phyloP scores from a whole-genome alignment of 257 asterid genomes.

The Ocimum tenuiflorum region DNA sequence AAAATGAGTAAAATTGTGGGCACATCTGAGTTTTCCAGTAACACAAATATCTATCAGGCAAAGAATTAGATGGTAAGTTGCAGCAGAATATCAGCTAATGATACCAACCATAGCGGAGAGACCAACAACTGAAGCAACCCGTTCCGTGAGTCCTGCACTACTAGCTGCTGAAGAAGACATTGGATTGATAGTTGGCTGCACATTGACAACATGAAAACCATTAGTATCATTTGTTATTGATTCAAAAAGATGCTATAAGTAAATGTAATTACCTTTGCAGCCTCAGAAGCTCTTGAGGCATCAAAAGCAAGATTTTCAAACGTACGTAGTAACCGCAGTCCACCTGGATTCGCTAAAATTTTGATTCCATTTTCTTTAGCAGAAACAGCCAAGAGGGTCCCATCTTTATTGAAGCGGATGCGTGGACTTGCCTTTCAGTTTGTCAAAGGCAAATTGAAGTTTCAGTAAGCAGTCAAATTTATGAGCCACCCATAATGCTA shows the following conservation, averaged over 20 bases:
- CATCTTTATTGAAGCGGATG: constrained; percentile 87
- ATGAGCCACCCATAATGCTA: background rate
- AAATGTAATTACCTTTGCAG: constrained; percentile 48
- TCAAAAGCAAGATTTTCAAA: constrained; percentile 65
- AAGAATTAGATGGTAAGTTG: background rate
- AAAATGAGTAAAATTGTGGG: background rate
- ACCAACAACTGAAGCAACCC: constrained; percentile 64
- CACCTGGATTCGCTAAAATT: constrained; percentile 70
- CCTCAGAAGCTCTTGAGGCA: constrained; percentile 66
- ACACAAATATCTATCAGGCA: constrained; percentile 3
- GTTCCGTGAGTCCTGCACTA: constrained; percentile 57
- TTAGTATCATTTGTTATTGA: constrained; percentile 1
- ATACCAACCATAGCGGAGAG: constrained; percentile 69
- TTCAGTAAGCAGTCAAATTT: background rate
- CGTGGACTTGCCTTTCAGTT: constrained; percentile 80
- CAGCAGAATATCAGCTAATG: background rate
- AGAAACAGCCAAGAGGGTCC: constrained; percentile 75
- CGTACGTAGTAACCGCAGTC: constrained; percentile 61
- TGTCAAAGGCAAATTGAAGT: constrained; percentile 14
- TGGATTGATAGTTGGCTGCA: constrained; percentile 61
- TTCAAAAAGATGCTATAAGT: background rate
- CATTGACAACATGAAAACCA: constrained; percentile 11
- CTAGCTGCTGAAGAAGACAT: constrained; percentile 46
- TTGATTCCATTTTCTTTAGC: constrained; percentile 79
- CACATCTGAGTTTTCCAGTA: background rate